These are phyloP conservation scores for Cercophora samala DNA, from an alignment of 495 filamentous ascomycete genomes.

Conservation along the genomic window DNA sequence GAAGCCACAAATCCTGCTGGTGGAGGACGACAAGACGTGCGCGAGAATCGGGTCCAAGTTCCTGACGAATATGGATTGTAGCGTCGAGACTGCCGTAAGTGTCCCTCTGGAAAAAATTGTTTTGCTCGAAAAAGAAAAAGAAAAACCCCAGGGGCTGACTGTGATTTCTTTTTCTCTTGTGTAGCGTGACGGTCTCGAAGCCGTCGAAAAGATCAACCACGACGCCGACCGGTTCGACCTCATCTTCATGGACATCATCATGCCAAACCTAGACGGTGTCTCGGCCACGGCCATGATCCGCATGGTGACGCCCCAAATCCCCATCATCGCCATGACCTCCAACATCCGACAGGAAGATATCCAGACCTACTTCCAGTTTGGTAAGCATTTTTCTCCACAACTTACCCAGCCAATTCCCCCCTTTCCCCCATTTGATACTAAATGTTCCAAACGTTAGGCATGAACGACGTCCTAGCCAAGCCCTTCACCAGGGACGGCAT, in stretches of 20 bases:
- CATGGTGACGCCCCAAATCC: conserved; percentile 75
- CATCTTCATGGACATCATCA: conserved; percentile 98
- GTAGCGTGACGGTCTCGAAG: conserved; percentile 73
- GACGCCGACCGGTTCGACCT: conserved; percentile 78
- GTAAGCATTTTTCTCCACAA: conserved; percentile 50
- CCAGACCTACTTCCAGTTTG: conserved; percentile 93
- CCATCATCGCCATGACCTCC: conserved; percentile 97
- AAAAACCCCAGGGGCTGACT: too few relatives aligned
- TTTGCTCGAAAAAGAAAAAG: background rate
- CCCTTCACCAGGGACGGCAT: conserved; percentile 97
- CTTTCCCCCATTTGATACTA: too few relatives aligned
- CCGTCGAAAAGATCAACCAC: conserved; percentile 84
- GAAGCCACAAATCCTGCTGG: conserved; percentile 81
- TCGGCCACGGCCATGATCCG: conserved; percentile 92
- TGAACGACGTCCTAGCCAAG: conserved; percentile 97
- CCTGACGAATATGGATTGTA: conserved; percentile 80
- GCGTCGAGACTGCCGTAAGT: conserved; percentile 88
- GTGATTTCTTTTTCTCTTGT: conserved; percentile 13
- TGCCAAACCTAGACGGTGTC: conserved; percentile 94
- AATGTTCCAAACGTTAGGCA: conserved; percentile 55
- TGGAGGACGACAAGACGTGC: conserved; percentile 95
- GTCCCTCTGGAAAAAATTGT: background rate
- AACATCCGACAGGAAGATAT: conserved; percentile 98
- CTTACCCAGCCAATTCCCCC: background rate
- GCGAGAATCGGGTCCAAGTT: conserved; percentile 93